Evolutionary conservation across 1,284 basidiomycete species (phyloP).

Genomic region (Apiotrichum domesticum): DNA sequence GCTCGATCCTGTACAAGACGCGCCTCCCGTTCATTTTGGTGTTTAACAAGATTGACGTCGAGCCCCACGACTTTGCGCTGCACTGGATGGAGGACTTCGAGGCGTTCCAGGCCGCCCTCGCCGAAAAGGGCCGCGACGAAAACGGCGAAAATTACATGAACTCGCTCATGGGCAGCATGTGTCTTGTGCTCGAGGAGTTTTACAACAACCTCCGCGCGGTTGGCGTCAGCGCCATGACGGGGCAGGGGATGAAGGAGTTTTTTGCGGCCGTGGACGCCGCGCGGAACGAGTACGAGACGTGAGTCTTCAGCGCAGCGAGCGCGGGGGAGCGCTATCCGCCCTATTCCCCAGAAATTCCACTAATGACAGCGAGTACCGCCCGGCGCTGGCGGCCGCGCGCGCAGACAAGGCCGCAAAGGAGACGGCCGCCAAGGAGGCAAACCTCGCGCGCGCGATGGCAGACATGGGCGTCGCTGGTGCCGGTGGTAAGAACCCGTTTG

Average conservation of each 20-base stretch:
- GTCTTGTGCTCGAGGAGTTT: slow-evolving; percentile 95
- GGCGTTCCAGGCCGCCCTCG: slow-evolving; percentile 55
- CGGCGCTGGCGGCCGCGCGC: slow-evolving; percentile 70
- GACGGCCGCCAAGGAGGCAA: slow-evolving; percentile 61
- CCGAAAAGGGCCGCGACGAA: slow-evolving; percentile 59
- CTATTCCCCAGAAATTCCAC: not conserved
- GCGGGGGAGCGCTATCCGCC: too few relatives aligned
- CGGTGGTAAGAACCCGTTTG: slow-evolving; percentile 38
- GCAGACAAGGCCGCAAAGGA: slow-evolving; percentile 54
- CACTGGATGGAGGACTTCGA: slow-evolving; percentile 99
- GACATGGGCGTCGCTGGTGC: slow-evolving; percentile 69
- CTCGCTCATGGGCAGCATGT: slow-evolving; percentile 98
- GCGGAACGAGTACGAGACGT: slow-evolving; percentile 81
- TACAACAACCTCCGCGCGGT: slow-evolving; percentile 94
- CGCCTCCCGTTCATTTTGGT: slow-evolving; percentile 95
- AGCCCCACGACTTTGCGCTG: slow-evolving; percentile 77
- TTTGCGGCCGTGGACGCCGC: slow-evolving; percentile 85
- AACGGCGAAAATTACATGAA: slow-evolving; percentile 98
- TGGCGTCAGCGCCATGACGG: slow-evolving; percentile 92
- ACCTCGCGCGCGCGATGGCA: slow-evolving; percentile 72
- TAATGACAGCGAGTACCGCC: slow-evolving; percentile 71
- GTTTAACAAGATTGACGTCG: slow-evolving; percentile 96
- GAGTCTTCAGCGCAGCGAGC: slow-evolving; percentile 28
- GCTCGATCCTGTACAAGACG: slow-evolving; percentile 98
- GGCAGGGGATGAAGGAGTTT: slow-evolving; percentile 84